phyloP scores from a whole-genome alignment of 805 yeast species.

The Candida silvicultrix region DNA sequence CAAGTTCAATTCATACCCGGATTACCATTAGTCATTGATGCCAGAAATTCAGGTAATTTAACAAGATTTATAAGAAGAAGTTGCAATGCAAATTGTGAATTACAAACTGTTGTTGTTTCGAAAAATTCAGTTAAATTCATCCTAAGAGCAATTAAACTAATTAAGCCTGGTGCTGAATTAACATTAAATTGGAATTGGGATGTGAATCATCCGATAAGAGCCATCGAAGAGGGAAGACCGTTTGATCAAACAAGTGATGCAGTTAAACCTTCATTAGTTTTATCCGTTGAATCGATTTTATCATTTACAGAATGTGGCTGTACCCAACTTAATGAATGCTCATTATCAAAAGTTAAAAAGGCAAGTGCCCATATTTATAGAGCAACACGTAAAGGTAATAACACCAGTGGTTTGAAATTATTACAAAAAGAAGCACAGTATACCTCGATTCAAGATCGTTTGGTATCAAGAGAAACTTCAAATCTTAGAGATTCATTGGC shows the following conservation, averaged over 20 bases:
- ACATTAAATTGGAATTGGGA: conserved; percentile 92
- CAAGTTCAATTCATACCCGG: conserved; percentile 49
- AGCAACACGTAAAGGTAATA: conserved; percentile 32
- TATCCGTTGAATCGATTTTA: conserved; percentile 56
- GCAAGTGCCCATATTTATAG: conserved; percentile 54
- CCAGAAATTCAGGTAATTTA: conserved; percentile 73
- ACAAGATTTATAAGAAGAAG: conserved; percentile 70
- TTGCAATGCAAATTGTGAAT: conserved; percentile 69
- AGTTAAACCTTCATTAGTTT: conserved; percentile 49
- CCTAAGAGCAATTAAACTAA: conserved; percentile 48
- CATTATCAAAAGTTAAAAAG: conserved; percentile 53
- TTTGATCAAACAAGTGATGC: conserved; percentile 50
- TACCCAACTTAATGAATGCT: conserved; percentile 42
- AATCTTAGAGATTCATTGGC: conserved; percentile 11
- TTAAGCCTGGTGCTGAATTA: conserved; percentile 64
- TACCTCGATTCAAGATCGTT: conserved; percentile 26
- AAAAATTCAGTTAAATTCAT: conserved; percentile 42
- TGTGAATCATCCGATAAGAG: conserved; percentile 61
- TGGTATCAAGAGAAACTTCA: conserved; percentile 18
- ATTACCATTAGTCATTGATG: conserved; percentile 67
- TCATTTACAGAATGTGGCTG: conserved; percentile 64
- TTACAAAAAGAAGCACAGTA: conserved; percentile 27
- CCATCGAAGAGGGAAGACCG: conserved; percentile 34
- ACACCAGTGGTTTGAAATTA: conserved; percentile 18
- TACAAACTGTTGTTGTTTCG: conserved; percentile 39